These are phyloP conservation scores for Tolypocladium tundrense DNA, from an alignment of 2,329 filamentous ascomycete species.

Conservation along the genomic window DNA sequence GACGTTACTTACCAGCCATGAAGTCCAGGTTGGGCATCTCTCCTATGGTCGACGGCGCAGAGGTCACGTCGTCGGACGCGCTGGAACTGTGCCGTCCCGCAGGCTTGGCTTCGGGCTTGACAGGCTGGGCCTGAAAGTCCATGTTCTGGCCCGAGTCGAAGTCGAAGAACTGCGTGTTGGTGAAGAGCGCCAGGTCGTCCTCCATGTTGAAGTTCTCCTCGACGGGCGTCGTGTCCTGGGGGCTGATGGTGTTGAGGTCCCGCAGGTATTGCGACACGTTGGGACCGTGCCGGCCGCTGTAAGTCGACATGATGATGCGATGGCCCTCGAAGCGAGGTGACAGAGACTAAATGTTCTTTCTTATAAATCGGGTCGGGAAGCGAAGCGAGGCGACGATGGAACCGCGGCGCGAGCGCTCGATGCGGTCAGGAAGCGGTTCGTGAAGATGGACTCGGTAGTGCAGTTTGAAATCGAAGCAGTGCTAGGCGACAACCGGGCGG, in stretches of 20 bases:
- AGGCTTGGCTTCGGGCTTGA: constrained; percentile 30
- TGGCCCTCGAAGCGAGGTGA: not conserved
- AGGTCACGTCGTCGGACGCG: constrained; percentile 26
- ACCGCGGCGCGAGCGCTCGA: not conserved
- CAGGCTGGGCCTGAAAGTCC: constrained; percentile 41
- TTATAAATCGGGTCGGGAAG: not conserved
- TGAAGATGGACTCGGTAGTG: not conserved
- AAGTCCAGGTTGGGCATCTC: constrained; percentile 41
- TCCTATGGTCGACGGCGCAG: constrained; percentile 29
- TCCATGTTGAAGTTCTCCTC: constrained; percentile 56
- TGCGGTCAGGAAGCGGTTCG: not conserved
- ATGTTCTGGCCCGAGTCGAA: constrained; percentile 58
- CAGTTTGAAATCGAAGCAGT: not conserved
- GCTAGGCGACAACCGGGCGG: not conserved
- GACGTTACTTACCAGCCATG: constrained; percentile 32
- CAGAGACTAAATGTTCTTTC: not conserved
- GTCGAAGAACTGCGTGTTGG: constrained; percentile 74
- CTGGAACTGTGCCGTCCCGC: constrained; percentile 17
- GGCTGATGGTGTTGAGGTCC: constrained; percentile 67
- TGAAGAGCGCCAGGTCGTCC: constrained; percentile 68
- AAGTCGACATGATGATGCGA: constrained; percentile 51
- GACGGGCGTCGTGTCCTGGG: constrained; percentile 39
- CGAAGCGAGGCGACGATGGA: not conserved
- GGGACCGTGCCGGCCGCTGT: constrained; percentile 65
- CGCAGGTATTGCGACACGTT: constrained; percentile 88